Conservation (phyloP, 2,329 filamentous ascomycete genomes). For the Sarocladium strictum region DNA sequence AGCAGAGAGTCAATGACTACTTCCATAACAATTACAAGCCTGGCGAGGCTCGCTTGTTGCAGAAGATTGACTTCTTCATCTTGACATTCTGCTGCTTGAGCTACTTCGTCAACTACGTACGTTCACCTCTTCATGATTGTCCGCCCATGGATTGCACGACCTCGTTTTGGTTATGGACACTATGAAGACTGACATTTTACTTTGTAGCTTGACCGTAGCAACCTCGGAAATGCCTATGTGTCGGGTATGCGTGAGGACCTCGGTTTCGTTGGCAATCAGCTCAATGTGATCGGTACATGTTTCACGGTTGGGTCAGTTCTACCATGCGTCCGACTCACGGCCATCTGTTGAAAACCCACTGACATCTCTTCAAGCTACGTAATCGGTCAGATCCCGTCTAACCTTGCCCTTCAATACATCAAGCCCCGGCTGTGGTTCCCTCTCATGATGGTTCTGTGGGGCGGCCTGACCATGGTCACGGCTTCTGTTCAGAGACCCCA, state of each 20-base stretch:
- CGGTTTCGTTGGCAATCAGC: conserved; percentile 29
- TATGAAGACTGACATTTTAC: neutral
- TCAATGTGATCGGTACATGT: conserved; percentile 30
- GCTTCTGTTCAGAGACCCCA: conserved; percentile 31
- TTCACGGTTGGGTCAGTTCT: conserved; percentile 25
- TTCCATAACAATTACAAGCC: conserved; percentile 28
- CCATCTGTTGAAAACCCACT: too few species aligned
- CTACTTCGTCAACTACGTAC: conserved; percentile 49
- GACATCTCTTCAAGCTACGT: conserved; percentile 25
- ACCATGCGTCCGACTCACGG: neutral
- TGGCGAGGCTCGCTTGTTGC: conserved; percentile 39
- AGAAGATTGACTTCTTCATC: conserved; percentile 60
- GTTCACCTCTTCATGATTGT: conserved; percentile 16
- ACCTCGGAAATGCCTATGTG: conserved; percentile 30
- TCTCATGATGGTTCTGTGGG: conserved; percentile 59
- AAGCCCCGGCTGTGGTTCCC: conserved; percentile 60
- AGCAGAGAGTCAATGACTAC: conserved; percentile 19
- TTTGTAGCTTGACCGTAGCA: conserved; percentile 16
- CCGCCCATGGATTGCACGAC: too few species aligned
- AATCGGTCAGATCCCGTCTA: conserved; percentile 55
- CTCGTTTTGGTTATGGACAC: neutral
- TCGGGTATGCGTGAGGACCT: conserved; percentile 33
- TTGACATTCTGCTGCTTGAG: conserved; percentile 57
- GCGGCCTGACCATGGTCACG: conserved; percentile 52
- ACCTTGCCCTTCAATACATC: conserved; percentile 57